phyloP scores from a whole-genome alignment of 805 yeast species.

The Torulaspora franciscae region DNA sequence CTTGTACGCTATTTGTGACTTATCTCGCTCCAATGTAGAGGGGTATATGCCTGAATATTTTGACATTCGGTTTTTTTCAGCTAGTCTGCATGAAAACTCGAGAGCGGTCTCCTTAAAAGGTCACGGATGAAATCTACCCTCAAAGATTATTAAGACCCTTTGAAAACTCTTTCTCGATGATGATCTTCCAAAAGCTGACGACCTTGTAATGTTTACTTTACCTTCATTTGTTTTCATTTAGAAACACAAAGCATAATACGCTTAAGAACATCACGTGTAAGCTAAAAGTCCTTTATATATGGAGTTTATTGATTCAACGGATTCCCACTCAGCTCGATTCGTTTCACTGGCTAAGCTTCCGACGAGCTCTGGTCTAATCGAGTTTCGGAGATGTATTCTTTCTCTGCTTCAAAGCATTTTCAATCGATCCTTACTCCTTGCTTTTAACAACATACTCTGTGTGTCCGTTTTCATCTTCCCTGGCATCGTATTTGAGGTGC shows the following conservation, averaged over 20 bases:
- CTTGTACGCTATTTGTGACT: constrained; percentile 3
- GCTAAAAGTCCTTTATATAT: background rate
- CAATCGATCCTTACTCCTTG: background rate
- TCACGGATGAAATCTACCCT: background rate
- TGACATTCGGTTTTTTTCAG: constrained; percentile 8
- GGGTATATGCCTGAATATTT: constrained; percentile 12
- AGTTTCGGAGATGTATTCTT: too few species aligned
- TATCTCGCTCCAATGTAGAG: constrained; percentile 7
- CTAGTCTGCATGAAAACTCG: background rate
- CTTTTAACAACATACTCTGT: constrained; percentile 23
- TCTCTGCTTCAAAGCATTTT: background rate
- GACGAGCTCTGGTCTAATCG: too few species aligned
- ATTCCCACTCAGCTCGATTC: too few species aligned
- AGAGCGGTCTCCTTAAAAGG: background rate
- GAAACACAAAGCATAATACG: background rate
- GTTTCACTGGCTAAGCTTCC: too few species aligned
- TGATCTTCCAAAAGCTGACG: background rate
- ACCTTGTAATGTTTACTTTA: constrained; percentile 3
- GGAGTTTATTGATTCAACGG: background rate
- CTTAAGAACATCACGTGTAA: background rate
- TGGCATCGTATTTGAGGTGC: constrained; percentile 15
- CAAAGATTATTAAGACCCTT: background rate
- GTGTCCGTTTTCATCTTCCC: constrained; percentile 18
- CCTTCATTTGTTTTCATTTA: constrained; percentile 2
- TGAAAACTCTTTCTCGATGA: background rate